phyloP scores from a whole-genome alignment of 805 yeast genomes.

The Ogataea henricii region DNA sequence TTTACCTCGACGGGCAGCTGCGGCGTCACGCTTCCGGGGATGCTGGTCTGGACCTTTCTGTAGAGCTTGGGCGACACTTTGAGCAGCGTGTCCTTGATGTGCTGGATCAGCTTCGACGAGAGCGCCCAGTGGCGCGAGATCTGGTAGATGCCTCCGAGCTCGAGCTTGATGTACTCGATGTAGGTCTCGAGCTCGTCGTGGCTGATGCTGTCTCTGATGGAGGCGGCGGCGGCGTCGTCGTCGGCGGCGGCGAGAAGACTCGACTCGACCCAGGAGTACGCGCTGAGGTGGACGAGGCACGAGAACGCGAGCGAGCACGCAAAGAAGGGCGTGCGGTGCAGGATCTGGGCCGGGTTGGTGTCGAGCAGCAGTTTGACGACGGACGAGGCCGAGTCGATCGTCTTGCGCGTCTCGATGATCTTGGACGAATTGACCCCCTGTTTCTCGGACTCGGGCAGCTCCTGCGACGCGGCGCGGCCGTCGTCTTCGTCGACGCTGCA shows the following conservation, averaged over 20 bases:
- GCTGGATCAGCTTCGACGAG: conserved; percentile 47
- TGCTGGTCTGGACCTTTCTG: conserved; percentile 37
- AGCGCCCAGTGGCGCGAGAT: conserved; percentile 54
- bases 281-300: conserved; percentile 52
- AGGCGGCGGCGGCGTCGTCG: conserved; percentile 12
- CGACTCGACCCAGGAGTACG: conserved; percentile 54
- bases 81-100: conserved; percentile 46
- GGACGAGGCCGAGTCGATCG: conserved; percentile 55
- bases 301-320: conserved; percentile 58
- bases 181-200: conserved; percentile 44
- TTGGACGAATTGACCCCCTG: conserved; percentile 45
- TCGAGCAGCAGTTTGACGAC: conserved; percentile 49
- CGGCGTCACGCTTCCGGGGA: conserved; percentile 19
- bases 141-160: conserved; percentile 49
- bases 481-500: conserved; percentile 37
- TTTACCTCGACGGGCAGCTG: conserved; percentile 12
- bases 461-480: conserved; percentile 30
- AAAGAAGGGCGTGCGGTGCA: conserved; percentile 50
- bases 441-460: conserved; percentile 34
- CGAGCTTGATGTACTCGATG: conserved; percentile 50
- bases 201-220: conserved; percentile 29
- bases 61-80: conserved; percentile 46
- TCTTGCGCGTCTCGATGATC: conserved; percentile 53
- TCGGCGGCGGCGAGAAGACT: conserved; percentile 26
- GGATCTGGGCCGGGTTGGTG: conserved; percentile 45